Base-by-base conservation (phyloP, 2,329 filamentous ascomycete species). In the Grosmannia clavigera region DNA sequence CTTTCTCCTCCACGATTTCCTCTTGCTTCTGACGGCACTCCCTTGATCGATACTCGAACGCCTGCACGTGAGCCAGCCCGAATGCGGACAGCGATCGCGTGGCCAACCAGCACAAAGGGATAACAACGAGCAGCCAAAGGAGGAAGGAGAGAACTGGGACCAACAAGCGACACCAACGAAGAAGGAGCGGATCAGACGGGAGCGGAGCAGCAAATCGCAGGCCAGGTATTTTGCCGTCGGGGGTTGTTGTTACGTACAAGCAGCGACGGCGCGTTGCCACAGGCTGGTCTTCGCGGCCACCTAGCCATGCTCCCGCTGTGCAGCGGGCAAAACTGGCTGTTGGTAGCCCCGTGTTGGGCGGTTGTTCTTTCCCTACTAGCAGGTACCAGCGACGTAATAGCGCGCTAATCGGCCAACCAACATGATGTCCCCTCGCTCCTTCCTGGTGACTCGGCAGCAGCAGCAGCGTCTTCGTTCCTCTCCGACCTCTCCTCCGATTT, bases 401-500 rank as follows among this genome's bases (percentile, higher is more conserved):
- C 29, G 46, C 55, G 16, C n/a, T 19, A 46, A 16, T 22, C 16
- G 14, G 5, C 22, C 55, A 3, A 10, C 29, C 29, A 53, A 25
- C 25, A 73, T 75, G 70, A 72, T 74, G 67, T 71, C 70, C 60
- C 70, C 72, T 61, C 71, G 71, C 57, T 73, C 72, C 52, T 73
- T 71, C 67, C 69, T 75, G 62, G 70, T 72, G 57, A 68, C 70
- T 59, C 68, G 68, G 62, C 70, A 69, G 55, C 68, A 65, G 60
- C 62, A 65, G 60, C 62, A 70, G 53, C 61, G 35, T 16, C 61
- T 58, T 52, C 60, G 56, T 69, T 40, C 58, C 7, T 54, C 43
- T 2, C n/a, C 50, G 33, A 35, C 16, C 22, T 14, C 58, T 6
- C 2, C 50, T 14, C 7, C 38, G 38, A 40, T 14, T 35, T 35